Evolutionary conservation across 305 asterid genomes (phyloP).

Genomic region (Fraxinus nigra): DNA sequence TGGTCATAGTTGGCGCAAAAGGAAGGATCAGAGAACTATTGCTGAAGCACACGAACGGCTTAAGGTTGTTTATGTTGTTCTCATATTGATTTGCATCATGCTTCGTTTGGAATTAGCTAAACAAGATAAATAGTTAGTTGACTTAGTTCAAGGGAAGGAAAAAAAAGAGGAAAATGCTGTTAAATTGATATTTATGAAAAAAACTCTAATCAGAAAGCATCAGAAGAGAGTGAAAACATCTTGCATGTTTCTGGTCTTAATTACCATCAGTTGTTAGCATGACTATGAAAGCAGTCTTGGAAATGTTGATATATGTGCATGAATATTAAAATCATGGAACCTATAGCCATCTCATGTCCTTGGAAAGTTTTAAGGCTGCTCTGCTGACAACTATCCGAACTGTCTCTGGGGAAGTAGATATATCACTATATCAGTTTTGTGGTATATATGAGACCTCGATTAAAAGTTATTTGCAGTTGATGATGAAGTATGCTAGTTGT

Average conservation of each 20-base stretch:
- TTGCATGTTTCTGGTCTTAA: conserved; percentile 11
- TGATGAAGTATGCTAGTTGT: conserved; percentile 11
- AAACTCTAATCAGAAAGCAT: background rate
- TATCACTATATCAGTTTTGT: background rate
- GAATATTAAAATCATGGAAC: conserved; percentile 1
- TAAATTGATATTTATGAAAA: background rate
- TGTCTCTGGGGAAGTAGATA: background rate
- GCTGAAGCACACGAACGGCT: conserved; percentile 98
- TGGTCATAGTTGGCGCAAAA: conserved; percentile 95
- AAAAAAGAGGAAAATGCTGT: background rate
- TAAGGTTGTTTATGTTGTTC: conserved; percentile 51
- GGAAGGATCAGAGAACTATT: conserved; percentile 83
- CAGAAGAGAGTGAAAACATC: background rate
- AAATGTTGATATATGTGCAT: conserved; percentile 3
- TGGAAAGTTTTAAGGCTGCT: conserved; percentile 11
- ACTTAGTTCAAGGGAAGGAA: background rate
- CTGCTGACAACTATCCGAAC: background rate
- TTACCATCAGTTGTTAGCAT: conserved; percentile 10
- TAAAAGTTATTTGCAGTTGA: conserved; percentile 8
- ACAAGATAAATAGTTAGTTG: background rate
- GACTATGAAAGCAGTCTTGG: conserved; percentile 1
- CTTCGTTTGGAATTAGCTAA: background rate
- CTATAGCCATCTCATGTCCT: conserved; percentile 3
- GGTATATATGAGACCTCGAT: background rate
- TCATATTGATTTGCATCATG: conserved; percentile 14